A percentile compares a stretch with the other conserved stretches of the same genome.
Evolutionary conservation across 1,139 yeast species (phyloP).

Genomic region (Wickerhamiella infanticola): DNA sequence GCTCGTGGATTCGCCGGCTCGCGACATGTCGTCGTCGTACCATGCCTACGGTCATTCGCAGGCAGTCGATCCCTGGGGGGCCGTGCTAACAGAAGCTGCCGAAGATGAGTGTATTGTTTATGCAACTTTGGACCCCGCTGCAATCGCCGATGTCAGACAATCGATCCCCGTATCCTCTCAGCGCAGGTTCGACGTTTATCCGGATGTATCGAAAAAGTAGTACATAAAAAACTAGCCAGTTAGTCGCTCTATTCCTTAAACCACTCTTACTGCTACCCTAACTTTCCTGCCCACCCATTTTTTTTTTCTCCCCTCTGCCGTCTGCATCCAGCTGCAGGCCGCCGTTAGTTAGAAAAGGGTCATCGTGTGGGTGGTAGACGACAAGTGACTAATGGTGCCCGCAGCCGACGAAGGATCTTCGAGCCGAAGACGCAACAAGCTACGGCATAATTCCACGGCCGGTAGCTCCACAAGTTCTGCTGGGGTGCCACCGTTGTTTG

Average conservation of each 20-base stretch:
- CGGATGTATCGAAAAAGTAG: conserved; percentile 36
- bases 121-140: conserved; percentile 59
- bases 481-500: too few relatives aligned
- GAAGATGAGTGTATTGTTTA: conserved; percentile 68
- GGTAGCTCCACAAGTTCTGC: too few relatives aligned
- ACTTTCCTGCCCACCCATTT: too few relatives aligned
- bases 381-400: neutral
- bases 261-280: too few relatives aligned
- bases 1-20: conserved; percentile 74
- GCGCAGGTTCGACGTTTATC: conserved; percentile 74
- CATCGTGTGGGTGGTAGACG: too few relatives aligned
- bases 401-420: neutral
- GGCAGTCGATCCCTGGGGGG: conserved; percentile 78
- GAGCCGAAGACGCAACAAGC: neutral
- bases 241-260: too few relatives aligned
- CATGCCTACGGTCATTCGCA: conserved; percentile 90
- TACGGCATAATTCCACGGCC: neutral
- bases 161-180: conserved; percentile 69
- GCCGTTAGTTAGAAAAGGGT: too few relatives aligned
- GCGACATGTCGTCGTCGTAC: conserved; percentile 48
- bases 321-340: too few relatives aligned
- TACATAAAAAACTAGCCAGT: too few relatives aligned
- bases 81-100: conserved; percentile 66
- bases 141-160: conserved; percentile 44
- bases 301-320: too few relatives aligned